Evolutionary conservation across 1,284 basidiomycete genomes (phyloP), one percentile per base, ranked within the genome.

Genomic region (Gastroboletus turbinatus): DNA sequence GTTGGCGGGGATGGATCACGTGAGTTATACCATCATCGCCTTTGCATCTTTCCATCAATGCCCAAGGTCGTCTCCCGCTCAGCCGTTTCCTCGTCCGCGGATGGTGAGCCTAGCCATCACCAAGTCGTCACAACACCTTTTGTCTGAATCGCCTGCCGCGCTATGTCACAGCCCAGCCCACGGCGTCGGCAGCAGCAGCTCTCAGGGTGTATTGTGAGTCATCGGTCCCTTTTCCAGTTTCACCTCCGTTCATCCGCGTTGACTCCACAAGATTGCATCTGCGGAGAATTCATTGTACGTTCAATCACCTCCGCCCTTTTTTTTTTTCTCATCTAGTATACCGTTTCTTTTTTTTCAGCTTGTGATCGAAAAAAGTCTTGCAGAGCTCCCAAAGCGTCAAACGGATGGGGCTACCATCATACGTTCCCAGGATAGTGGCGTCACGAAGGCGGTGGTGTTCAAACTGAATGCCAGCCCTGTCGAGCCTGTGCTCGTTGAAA

Each of bases 21-120:
- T 73, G 68, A 59, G 29, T 30, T 50, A 56, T 46, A 21, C 47
- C 43, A 46, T 58, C 57, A 56, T 35, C 14, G 19, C 42, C 14
- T 38, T 25, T 33, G 32, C 25, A 19, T 36, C 48, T 13, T 30
- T 11, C 30, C 13, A 13, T 19, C 29, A 42, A 90, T 91, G 88
- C 88, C 89, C 52, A 91, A 92, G 70, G 88, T 92, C 59, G 82
- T 92, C 60, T 90, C 88, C 17, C 82, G 89, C 55, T 90, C 88
- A 52, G 87, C 88, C 5, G 82, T 92, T 54, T 92, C 90, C 16
- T 86, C 89, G 10, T 92, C 90, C 5, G 83, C 87, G 27, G 88
- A 92, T 68, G 90, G 90, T 90, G 50, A 55, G 80, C 35, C 45
- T 51, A 52, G 27, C 45, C 46, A 29, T 45, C 47, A 49, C 50